These are phyloP conservation scores for Saccharomycopsis schoenii DNA, from an alignment of 805 yeast genomes.

Conservation along the genomic window DNA sequence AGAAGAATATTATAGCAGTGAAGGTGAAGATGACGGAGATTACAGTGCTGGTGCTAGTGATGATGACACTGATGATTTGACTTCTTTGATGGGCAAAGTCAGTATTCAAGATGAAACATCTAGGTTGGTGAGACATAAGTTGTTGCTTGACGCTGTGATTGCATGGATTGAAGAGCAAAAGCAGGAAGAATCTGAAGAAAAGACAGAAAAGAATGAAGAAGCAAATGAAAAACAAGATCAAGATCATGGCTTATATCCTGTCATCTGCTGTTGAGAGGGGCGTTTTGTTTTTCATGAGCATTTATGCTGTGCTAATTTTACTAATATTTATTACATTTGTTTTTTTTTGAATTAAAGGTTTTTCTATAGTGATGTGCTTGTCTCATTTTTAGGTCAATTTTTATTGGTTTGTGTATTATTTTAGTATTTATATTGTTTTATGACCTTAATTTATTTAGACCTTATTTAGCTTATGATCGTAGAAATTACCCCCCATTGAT, in stretches of 20 bases:
- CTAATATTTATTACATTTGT: too few relatives aligned
- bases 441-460: background rate
- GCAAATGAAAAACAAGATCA: background rate
- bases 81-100: background rate
- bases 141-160: constrained; percentile 11
- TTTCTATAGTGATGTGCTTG: background rate
- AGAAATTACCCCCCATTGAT: too few relatives aligned
- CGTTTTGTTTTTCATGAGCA: background rate
- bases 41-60: background rate
- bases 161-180: constrained; percentile 8
- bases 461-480: too few relatives aligned
- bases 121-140: constrained; percentile 11
- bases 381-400: background rate
- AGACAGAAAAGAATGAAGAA: background rate
- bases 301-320: too few relatives aligned
- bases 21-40: background rate
- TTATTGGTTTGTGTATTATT: background rate
- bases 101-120: background rate
- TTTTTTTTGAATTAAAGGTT: background rate
- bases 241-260: constrained; percentile 13
- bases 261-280: background rate
- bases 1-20: background rate
- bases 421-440: background rate
- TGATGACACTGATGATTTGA: constrained; percentile 3
- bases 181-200: background rate